Evolutionary conservation across 2,329 filamentous ascomycete genomes (phyloP), one percentile per base, ranked within the genome.

Genomic region (Aspergillus fumigatus): DNA sequence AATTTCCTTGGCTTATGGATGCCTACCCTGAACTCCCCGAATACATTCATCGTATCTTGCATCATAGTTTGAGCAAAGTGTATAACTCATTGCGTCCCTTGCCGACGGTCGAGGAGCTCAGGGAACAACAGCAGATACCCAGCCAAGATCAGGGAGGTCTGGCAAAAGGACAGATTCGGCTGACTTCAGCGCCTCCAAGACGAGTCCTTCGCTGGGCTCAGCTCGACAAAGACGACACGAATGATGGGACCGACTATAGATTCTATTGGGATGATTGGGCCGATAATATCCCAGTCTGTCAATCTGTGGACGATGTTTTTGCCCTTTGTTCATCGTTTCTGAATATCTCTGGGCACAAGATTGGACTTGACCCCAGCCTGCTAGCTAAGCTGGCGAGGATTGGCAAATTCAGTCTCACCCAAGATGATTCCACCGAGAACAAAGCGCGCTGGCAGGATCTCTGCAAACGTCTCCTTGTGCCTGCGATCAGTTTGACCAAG

Each of bases 181-280:
- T 88, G 40, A 77, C 72, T 38, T 80, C 85, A 52, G 80, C 85
- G 26, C 76, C 81, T 3, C 76, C 83, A n/a, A 85, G 84, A 63
- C 88, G 88, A 67, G 81, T 84, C 17, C 79, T 94, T 61, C 84
- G 89, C 59, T 97, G 93, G 93, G 89, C 92, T 4, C 88, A 88
- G 65, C 85, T 91, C 4, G 92, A 96, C 65, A 87, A 85, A 63
- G 82, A 82, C 61, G 90, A 94, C 67, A 85, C 85, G 26, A 87
- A 86, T 54, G 90, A 92, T 63, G 87, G 87, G 21, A 84, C 79
- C 11, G 81, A 89, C 52, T 97, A 97, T 71, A 85, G 89, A 35
- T 97, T 95, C 70, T 99, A 99, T 73, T 97, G 94, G 87, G 92
- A 96, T 57, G 94, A 97, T 65, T 99, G 94, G 94, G 82, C 87